These are phyloP conservation scores for Sordariomycetes sp. DNA, from an alignment of 2,329 filamentous ascomycete genomes.

Conservation along the genomic window DNA sequence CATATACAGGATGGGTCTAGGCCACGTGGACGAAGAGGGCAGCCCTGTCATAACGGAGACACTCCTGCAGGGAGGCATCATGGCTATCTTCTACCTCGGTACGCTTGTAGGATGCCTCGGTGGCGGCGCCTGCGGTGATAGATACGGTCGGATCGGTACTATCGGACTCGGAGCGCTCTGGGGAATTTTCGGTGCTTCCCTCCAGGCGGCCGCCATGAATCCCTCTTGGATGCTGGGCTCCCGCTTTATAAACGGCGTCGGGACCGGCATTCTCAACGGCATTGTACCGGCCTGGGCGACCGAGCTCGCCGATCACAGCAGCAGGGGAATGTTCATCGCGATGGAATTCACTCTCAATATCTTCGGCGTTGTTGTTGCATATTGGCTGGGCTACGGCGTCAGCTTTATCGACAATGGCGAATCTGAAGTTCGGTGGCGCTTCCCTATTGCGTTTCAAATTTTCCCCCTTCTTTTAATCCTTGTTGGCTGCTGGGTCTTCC, in stretches of 20 bases:
- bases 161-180: conserved; percentile 49
- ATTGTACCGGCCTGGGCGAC: conserved; percentile 65
- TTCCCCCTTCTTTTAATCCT: conserved; percentile 49
- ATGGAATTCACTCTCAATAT: conserved; percentile 68
- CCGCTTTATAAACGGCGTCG: conserved; percentile 51
- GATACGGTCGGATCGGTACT: conserved; percentile 49
- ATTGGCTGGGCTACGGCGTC: conserved; percentile 25
- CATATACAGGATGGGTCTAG: conserved; percentile 53
- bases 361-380: conserved; percentile 48
- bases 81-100: conserved; percentile 34
- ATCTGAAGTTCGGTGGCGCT: conserved; percentile 53
- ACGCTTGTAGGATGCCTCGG: conserved; percentile 51
- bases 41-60: conserved; percentile 46
- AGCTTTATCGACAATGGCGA: conserved; percentile 48
- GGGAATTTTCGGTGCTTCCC: conserved; percentile 48
- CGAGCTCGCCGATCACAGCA: conserved; percentile 57
- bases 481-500: conserved; percentile 51
- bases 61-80: conserved; percentile 21
- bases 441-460: conserved; percentile 62
- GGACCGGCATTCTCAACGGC: conserved; percentile 59
- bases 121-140: conserved; percentile 55
- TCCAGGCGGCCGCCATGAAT: conserved; percentile 58
- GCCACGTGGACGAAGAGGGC: conserved; percentile 41
- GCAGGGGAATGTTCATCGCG: conserved; percentile 57
- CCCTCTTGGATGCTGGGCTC: conserved; percentile 60